These are phyloP conservation scores for Byssoonygena ceratinophila DNA, from an alignment of 2,329 filamentous ascomycete genomes.

Conservation along the genomic window DNA sequence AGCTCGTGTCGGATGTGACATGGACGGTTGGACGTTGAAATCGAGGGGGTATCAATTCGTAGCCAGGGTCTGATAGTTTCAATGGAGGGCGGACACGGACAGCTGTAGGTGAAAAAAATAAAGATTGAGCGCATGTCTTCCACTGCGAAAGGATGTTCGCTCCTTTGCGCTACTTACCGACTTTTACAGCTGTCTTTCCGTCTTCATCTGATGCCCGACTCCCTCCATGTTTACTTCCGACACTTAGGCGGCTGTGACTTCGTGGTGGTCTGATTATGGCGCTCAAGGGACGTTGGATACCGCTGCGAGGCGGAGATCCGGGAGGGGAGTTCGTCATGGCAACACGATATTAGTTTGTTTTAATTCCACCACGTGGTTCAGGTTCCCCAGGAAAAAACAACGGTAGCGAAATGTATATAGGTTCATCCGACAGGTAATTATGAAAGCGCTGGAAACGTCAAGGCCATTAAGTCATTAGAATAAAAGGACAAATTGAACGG, in stretches of 20 bases:
- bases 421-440: conserved; percentile 6
- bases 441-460: conserved; percentile 3
- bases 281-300: conserved; percentile 61
- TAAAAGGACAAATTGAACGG: neutral
- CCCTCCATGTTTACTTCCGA: conserved; percentile 55
- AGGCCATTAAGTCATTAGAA: conserved; percentile 5
- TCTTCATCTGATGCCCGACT: conserved; percentile 86
- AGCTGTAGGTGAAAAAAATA: conserved; percentile 45
- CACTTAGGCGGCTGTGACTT: conserved; percentile 77
- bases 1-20: conserved; percentile 70
- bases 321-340: conserved; percentile 60
- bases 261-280: conserved; percentile 65
- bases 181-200: conserved; percentile 83
- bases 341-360: neutral
- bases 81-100: conserved; percentile 87
- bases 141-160: neutral
- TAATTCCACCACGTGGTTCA: neutral
- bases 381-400: conserved; percentile 3
- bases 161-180: conserved; percentile 73
- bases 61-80: conserved; percentile 74
- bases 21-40: conserved; percentile 92
- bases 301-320: conserved; percentile 47
- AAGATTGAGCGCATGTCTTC: neutral
- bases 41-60: conserved; percentile 85
- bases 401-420: neutral